Conservation (phyloP, 208 protist species). For the Trypanosoma platydactyli region DNA sequence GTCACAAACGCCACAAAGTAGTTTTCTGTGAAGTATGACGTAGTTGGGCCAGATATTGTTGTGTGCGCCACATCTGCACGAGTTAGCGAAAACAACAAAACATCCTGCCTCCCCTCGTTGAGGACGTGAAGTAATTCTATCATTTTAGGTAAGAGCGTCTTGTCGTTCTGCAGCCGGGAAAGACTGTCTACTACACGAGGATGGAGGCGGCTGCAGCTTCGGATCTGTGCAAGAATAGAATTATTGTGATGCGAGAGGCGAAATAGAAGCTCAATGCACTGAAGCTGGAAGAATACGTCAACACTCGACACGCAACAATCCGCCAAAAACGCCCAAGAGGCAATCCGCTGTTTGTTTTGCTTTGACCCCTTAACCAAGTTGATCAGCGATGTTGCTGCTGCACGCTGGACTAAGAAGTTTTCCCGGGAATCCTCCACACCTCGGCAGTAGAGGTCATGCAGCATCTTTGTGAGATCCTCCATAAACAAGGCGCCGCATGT, state of each 20-base stretch:
- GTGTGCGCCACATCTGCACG: conserved; percentile 70
- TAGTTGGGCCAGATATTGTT: conserved; percentile 53
- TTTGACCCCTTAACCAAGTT: conserved; percentile 90
- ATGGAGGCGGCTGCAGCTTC: conserved; percentile 33
- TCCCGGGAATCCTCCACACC: conserved; percentile 44
- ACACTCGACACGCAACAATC: conserved; percentile 64
- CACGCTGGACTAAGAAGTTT: conserved; percentile 72
- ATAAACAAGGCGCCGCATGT: conserved; percentile 77
- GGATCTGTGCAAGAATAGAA: conserved; percentile 46
- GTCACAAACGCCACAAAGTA: conserved; percentile 84
- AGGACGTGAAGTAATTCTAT: conserved; percentile 64
- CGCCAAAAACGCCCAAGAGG: conserved; percentile 76
- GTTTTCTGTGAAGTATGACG: conserved; percentile 80
- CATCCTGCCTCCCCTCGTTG: conserved; percentile 55
- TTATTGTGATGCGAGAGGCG: conserved; percentile 79
- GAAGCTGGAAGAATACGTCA: conserved; percentile 91
- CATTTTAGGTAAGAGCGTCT: conserved; percentile 72
- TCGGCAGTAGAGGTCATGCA: conserved; percentile 57
- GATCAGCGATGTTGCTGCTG: conserved; percentile 80
- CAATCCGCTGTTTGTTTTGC: conserved; percentile 79
- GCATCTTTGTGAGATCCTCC: conserved; percentile 50
- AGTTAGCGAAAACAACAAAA: conserved; percentile 66
- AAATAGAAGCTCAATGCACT: conserved; percentile 91
- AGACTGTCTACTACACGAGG: conserved; percentile 45
- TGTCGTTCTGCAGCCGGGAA: conserved; percentile 66